A percentile compares a stretch with the other conserved stretches of the same genome.
These are phyloP conservation scores for Pinus albicaulis DNA, from an alignment of 75 land plant genomes.

Conservation along the genomic window DNA sequence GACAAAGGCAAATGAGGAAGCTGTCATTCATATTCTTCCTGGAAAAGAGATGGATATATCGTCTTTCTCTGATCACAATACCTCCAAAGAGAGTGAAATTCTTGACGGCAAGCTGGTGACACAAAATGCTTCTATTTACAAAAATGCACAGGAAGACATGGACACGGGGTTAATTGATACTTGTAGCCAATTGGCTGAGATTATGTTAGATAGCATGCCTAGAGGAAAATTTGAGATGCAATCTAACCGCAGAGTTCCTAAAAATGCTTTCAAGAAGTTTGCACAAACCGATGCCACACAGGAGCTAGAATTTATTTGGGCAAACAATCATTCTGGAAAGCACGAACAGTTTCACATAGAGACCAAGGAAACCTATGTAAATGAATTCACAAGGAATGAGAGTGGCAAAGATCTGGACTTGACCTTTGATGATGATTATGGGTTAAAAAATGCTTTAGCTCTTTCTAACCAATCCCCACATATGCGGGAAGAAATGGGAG, in stretches of 20 bases:
- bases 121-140: background rate
- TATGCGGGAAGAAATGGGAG: background rate
- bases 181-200: background rate
- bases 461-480: background rate
- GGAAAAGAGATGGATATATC: background rate
- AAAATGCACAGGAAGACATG: background rate
- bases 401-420: conserved; percentile 4
- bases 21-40: background rate
- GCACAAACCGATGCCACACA: background rate
- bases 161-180: background rate
- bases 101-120: background rate
- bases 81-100: background rate
- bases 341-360: background rate
- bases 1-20: background rate
- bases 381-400: background rate
- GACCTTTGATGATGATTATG: conserved; percentile 10
- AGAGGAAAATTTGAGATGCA: background rate
- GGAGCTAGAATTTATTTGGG: background rate
- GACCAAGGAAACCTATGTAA: background rate
- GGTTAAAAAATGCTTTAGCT: conserved; percentile 7
- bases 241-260: background rate
- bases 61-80: background rate
- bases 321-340: background rate
- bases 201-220: background rate
- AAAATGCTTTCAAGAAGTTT: background rate